A percentile compares a stretch with the other conserved stretches of the same genome.
These are phyloP conservation scores for Fragilaria crotonensis DNA, from an alignment of 108 stramenopile species.

Conservation along the genomic window DNA sequence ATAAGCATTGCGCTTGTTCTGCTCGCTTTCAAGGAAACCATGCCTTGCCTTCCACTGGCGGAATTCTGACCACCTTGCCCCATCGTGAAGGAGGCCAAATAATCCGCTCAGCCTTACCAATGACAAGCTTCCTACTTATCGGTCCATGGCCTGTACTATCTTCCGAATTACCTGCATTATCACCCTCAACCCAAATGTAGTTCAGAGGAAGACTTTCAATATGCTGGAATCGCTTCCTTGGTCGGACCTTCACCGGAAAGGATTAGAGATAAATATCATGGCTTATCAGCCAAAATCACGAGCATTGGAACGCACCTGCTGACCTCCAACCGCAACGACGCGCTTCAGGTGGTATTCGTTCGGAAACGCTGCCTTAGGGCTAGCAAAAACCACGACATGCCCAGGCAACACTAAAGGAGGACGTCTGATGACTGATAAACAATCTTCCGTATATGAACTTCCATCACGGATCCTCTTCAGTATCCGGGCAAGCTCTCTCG, in stretches of 20 bases:
- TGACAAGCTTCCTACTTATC: conserved; percentile 56
- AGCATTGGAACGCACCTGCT: conserved; percentile 24
- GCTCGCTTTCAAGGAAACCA: conserved; percentile 4
- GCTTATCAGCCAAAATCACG: too few relatives aligned
- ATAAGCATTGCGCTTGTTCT: too few relatives aligned
- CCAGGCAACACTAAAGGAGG: conserved; percentile 29
- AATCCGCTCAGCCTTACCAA: conserved; percentile 61
- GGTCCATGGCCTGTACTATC: conserved; percentile 55
- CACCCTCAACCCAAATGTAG: conserved; percentile 67
- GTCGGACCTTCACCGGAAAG: too few relatives aligned
- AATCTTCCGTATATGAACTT: background rate
- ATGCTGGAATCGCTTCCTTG: background rate
- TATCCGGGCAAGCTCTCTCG: too few relatives aligned
- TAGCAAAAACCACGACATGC: conserved; percentile 30
- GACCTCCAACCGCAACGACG: conserved; percentile 60
- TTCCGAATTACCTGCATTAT: conserved; percentile 30
- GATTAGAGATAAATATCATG: too few relatives aligned
- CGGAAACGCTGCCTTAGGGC: conserved; percentile 32
- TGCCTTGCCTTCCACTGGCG: background rate
- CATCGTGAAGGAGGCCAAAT: conserved; percentile 74
- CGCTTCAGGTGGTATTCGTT: conserved; percentile 50
- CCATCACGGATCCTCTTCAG: too few relatives aligned
- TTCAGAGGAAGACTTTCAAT: conserved; percentile 27
- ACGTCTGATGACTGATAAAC: conserved; percentile 4
- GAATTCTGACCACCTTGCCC: conserved; percentile 23